Base-by-base conservation (phyloP, 1,139 yeast genomes). In the Zhuliangozyma parablackwelliae region DNA sequence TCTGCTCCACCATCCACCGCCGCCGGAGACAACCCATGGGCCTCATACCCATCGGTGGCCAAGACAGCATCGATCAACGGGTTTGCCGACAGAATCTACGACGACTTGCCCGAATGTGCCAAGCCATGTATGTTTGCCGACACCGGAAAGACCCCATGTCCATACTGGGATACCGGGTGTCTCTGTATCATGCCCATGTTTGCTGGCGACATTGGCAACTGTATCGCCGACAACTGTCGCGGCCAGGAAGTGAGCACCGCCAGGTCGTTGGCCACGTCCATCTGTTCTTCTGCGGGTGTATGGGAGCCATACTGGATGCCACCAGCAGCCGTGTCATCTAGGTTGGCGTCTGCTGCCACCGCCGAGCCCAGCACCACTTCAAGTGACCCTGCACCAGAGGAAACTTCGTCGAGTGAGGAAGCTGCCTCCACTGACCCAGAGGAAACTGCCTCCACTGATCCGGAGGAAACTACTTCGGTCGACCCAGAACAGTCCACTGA, bases 211-310 rank as follows among this genome's bases (percentile, higher is more conserved):
- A 59, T 59, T 24, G 65, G 60, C 20, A 46, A 47, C 21, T 61
- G 65, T 46, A 52, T 61, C 36, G 61, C 59, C 32, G 31, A 40
- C 6, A 40, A 43, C 25, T 61, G 65, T 43, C 27, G 49, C 12
- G 75, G 72, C 33, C 30, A 44, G 6, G 69, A 67, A 34, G 68
- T 70, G 29, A 54, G 38, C 11, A 21, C 43, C 13, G 71, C 70
- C 36, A 65, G 75, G 20, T 46, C 58, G 24, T 51, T 63, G 43
- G 76, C 73, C 23, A 46, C 43, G 38, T 51, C 61, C 7, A 37
- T 67, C 34, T 71, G 77, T 48, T 44, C 55, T 32, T 44, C 45
- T n/a, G 75, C 62, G 26, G 75, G 75, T 35, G 76, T 69, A 20
- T 58, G 61, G 39, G 49, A 62, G 28, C 56, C 56, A 34, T 51